A percentile compares a stretch with the other conserved stretches of the same genome.
Evolutionary conservation across 306 rosid genomes (phyloP).

Genomic region (Betula pendula): DNA sequence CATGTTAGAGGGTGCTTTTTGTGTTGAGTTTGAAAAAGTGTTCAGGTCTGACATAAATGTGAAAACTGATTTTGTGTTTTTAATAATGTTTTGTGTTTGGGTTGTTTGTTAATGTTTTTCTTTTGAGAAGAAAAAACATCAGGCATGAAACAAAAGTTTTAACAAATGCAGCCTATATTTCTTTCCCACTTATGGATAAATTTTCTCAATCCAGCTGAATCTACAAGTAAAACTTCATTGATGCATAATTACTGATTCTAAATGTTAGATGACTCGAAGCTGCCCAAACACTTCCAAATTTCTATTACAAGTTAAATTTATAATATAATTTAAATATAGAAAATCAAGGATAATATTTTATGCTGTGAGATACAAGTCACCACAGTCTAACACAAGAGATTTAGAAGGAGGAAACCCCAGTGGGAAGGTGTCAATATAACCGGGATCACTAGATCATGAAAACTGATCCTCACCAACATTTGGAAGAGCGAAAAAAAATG

Average conservation of each 20-base stretch:
- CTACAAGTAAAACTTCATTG: not conserved
- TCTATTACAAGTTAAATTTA: not conserved
- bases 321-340: not conserved
- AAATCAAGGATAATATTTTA: not conserved
- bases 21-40: too few species aligned
- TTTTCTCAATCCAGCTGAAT: not conserved
- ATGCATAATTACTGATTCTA: not conserved
- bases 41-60: too few species aligned
- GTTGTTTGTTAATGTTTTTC: too few species aligned
- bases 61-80: too few species aligned
- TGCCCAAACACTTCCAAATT: not conserved
- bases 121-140: too few species aligned
- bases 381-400: not conserved
- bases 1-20: too few species aligned
- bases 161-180: not conserved
- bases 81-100: too few species aligned
- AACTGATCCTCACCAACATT: not conserved
- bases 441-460: not conserved
- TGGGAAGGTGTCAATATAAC: not conserved
- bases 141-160: too few species aligned
- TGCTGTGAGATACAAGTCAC: not conserved
- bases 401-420: not conserved
- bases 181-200: not conserved
- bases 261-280: not conserved
- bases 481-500: not conserved